Percentiles rank a stretch among this genome's conserved stretches.
These are phyloP conservation scores for Stylosanthes scabra DNA, from an alignment of 331 rosid genomes.

Conservation along the genomic window DNA sequence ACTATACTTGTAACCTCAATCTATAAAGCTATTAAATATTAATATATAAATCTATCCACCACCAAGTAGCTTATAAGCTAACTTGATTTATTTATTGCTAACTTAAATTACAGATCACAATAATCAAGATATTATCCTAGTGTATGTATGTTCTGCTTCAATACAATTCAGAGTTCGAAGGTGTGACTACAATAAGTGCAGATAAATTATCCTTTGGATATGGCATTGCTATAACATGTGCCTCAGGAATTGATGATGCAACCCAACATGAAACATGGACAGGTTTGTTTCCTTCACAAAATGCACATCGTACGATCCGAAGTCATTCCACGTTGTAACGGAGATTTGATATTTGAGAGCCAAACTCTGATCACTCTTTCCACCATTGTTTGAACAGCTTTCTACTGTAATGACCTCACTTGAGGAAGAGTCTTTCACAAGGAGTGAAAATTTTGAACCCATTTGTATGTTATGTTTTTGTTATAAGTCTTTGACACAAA, in stretches of 20 bases:
- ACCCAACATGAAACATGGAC: constrained; percentile 50
- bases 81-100: too few relatives aligned
- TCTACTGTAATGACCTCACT: constrained; percentile 36
- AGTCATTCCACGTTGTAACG: constrained; percentile 43
- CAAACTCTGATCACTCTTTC: not conserved
- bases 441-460: constrained; percentile 31
- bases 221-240: constrained; percentile 27
- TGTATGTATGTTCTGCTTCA: too few relatives aligned
- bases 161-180: not conserved
- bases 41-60: too few relatives aligned
- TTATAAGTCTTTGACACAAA: constrained; percentile 53
- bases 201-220: constrained; percentile 3
- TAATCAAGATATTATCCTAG: too few relatives aligned
- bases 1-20: too few relatives aligned
- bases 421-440: constrained; percentile 32
- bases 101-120: too few relatives aligned
- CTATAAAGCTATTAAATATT: too few relatives aligned
- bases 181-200: constrained; percentile 32
- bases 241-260: constrained; percentile 18
- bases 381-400: constrained; percentile 24
- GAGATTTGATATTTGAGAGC: not conserved
- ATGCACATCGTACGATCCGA: constrained; percentile 46
- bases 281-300: constrained; percentile 47
- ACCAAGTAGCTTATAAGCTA: too few relatives aligned
- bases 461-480: constrained; percentile 25